Conservation (phyloP, 2,329 filamentous ascomycete genomes). For the Dactylellina cionopaga region DNA sequence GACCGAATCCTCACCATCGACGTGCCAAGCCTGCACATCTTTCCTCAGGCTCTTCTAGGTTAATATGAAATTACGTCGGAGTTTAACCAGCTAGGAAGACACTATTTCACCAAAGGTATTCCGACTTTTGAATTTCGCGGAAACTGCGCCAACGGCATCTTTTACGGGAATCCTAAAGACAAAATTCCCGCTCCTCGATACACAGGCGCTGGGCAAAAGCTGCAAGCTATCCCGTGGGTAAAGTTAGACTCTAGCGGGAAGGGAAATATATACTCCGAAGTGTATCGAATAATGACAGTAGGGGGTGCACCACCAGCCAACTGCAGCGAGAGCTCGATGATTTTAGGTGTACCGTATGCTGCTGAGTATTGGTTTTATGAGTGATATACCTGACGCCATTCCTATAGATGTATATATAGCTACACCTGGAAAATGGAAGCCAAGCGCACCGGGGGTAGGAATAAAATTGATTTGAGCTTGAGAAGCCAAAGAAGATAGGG, state of each 20-base stretch:
- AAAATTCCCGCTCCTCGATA: no score
- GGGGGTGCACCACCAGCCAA: background rate
- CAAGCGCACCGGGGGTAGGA: no score
- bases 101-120: background rate
- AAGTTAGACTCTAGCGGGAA: background rate
- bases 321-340: background rate
- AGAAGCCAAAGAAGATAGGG: no score
- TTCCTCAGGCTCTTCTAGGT: no score
- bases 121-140: background rate
- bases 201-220: no score
- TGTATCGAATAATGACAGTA: conserved; percentile 10
- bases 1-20: background rate
- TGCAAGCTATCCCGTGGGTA: no score
- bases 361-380: conserved; percentile 32
- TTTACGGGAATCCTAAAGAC: no score
- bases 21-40: no score
- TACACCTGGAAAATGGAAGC: no score
- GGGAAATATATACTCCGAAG: background rate
- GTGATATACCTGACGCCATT: no score
- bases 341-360: background rate
- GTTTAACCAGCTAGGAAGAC: background rate
- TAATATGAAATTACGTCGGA: background rate
- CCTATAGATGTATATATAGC: no score
- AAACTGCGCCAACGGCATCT: background rate
- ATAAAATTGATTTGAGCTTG: no score